These are phyloP conservation scores for Puccinia coronata DNA, from an alignment of 1,284 basidiomycete species.

Conservation along the genomic window DNA sequence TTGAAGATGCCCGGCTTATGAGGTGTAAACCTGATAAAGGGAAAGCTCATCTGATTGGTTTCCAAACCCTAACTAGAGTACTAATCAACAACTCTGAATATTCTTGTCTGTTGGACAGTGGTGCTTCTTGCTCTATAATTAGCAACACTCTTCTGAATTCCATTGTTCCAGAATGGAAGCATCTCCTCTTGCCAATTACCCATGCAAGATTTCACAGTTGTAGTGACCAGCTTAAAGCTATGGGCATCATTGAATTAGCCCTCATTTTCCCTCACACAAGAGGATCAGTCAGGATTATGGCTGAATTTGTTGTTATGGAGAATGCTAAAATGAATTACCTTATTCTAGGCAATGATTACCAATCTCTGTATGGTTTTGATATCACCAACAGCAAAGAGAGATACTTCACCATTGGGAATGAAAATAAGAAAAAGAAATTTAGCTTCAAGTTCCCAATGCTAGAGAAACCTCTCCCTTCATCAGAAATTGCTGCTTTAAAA, in stretches of 20 bases:
- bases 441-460: not conserved
- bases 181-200: not conserved
- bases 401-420: slow-evolving; percentile 29
- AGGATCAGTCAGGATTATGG: not conserved
- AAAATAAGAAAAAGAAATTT: slow-evolving; percentile 31
- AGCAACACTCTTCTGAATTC: no score
- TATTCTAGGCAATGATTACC: not conserved
- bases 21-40: not conserved
- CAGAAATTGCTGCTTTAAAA: not conserved
- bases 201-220: not conserved
- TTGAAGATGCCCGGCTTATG: not conserved
- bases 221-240: not conserved
- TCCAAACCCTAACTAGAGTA: no score
- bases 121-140: no score
- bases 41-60: no score
- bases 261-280: not conserved
- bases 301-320: not conserved
- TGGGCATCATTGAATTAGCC: not conserved
- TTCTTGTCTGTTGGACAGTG: no score
- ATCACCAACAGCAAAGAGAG: slow-evolving; percentile 25
- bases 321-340: not conserved
- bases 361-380: slow-evolving; percentile 24
- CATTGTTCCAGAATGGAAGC: no score
- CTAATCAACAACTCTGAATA: no score
- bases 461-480: not conserved